phyloP scores from a whole-genome alignment of 305 asterid genomes.

The Ilex paraguariensis region DNA sequence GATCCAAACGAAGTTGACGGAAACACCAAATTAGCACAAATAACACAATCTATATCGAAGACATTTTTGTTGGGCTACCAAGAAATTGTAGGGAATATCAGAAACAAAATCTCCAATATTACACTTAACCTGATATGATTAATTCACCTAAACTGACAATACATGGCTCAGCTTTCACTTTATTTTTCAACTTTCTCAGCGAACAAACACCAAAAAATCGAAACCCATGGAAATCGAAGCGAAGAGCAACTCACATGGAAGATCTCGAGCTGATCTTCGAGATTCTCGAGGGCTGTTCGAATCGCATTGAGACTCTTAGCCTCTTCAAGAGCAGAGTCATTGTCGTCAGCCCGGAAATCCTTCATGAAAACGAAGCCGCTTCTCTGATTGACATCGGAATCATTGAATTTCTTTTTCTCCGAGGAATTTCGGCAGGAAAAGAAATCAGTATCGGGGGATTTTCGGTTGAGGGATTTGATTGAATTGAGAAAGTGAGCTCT shows the following conservation, averaged over 20 bases:
- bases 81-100: too few relatives aligned
- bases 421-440: slow-evolving; percentile 31
- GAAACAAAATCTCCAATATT: too few relatives aligned
- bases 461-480: slow-evolving; percentile 28
- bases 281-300: slow-evolving; percentile 82
- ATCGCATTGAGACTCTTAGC: slow-evolving; percentile 82
- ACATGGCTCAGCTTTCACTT: too few relatives aligned
- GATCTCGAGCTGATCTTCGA: slow-evolving; percentile 90
- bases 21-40: too few relatives aligned
- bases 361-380: slow-evolving; percentile 18
- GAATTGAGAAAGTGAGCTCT: slow-evolving; percentile 73
- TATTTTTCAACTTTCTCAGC: too few relatives aligned
- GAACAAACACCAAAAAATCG: not conserved
- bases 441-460: slow-evolving; percentile 30
- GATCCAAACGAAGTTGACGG: too few relatives aligned
- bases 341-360: slow-evolving; percentile 50
- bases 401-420: slow-evolving; percentile 19
- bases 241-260: slow-evolving; percentile 47
- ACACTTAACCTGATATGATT: too few relatives aligned
- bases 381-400: not conserved
- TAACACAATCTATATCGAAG: too few relatives aligned
- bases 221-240: not conserved
- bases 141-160: too few relatives aligned
- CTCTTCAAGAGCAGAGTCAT: slow-evolving; percentile 58
- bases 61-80: too few relatives aligned